A percentile compares a stretch with the other conserved stretches of the same genome.
Evolutionary conservation across 1,284 basidiomycete genomes (phyloP).

Genomic region (Ustilago hordei): DNA sequence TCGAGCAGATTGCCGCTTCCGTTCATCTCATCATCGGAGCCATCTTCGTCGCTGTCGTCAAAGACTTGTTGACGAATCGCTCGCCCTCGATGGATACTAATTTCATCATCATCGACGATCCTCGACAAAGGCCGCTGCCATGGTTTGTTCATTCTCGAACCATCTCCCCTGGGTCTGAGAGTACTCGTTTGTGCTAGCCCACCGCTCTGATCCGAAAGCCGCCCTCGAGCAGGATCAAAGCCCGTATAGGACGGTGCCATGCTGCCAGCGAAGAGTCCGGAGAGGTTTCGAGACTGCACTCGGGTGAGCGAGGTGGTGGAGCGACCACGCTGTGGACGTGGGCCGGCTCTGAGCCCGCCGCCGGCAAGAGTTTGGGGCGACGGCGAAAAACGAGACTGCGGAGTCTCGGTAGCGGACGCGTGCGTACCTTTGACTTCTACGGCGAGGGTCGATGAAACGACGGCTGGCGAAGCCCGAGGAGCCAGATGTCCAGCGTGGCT

Average conservation of each 20-base stretch:
- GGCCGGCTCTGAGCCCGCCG: constrained; percentile 36
- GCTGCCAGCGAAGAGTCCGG: constrained; percentile 55
- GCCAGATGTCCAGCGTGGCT: constrained; percentile 32
- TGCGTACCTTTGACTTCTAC: constrained; percentile 61
- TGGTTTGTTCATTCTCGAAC: constrained; percentile 9
- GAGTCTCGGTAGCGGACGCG: constrained; percentile 40
- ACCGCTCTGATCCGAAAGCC: constrained; percentile 5
- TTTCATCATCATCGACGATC: constrained; percentile 64
- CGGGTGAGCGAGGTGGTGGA: constrained; percentile 46
- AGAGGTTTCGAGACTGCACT: constrained; percentile 54
- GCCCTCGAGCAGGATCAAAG: constrained; percentile 11
- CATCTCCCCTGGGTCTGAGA: constrained; percentile 11
- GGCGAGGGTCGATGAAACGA: constrained; percentile 50
- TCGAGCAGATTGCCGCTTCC: constrained; percentile 33
- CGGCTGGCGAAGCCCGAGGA: constrained; percentile 53
- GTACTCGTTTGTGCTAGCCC: constrained; percentile 18
- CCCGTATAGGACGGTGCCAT: constrained; percentile 15
- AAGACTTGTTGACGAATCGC: constrained; percentile 46
- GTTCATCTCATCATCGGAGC: constrained; percentile 32
- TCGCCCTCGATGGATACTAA: constrained; percentile 55
- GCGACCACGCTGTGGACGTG: constrained; percentile 42
- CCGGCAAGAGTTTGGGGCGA: constrained; percentile 19
- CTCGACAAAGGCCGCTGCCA: constrained; percentile 44
- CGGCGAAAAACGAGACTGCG: constrained; percentile 18
- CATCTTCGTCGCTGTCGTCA: constrained; percentile 44